Conservation (phyloP, 2,329 filamentous ascomycete genomes). For the Pleurostoma richardsiae region DNA sequence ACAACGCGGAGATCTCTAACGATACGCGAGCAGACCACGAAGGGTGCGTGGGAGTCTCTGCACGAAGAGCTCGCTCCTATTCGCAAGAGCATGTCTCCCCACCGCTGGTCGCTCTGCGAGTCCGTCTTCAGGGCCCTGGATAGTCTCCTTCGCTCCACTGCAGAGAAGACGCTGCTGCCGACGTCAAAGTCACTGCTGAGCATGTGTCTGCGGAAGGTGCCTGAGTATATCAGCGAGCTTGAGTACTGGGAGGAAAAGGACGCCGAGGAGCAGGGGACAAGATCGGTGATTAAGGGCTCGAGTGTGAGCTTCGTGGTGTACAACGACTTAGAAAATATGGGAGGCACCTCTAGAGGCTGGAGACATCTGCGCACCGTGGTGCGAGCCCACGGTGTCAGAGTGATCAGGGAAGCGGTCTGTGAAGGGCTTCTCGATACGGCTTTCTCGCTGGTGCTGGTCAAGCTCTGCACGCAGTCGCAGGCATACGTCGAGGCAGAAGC, state of each 20-base stretch:
- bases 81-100: slow-evolving; percentile 19
- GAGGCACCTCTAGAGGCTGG: slow-evolving; percentile 35
- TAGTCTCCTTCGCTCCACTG: slow-evolving; percentile 35
- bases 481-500: slow-evolving; percentile 33
- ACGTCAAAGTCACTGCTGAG: slow-evolving; percentile 34
- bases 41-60: slow-evolving; percentile 14
- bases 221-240: slow-evolving; percentile 39
- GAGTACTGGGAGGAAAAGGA: slow-evolving; percentile 33
- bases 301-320: slow-evolving; percentile 40
- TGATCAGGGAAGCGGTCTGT: slow-evolving; percentile 33
- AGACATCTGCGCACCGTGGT: slow-evolving; percentile 37
- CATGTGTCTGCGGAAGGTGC: slow-evolving; percentile 43
- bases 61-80: slow-evolving; percentile 28
- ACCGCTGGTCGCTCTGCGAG: slow-evolving; percentile 32
- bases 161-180: slow-evolving; percentile 1
- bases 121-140: slow-evolving; percentile 39
- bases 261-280: slow-evolving; percentile 28
- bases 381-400: slow-evolving; percentile 38
- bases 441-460: slow-evolving; percentile 33
- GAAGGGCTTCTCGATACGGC: slow-evolving; percentile 34
- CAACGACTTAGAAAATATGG: slow-evolving; percentile 39
- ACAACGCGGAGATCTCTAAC: too few relatives aligned
- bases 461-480: slow-evolving; percentile 30
- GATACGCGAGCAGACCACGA: too few relatives aligned
- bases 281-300: slow-evolving; percentile 25